Conservation (phyloP, 352 stramenopile species). For the Pythium sp. region DNA sequence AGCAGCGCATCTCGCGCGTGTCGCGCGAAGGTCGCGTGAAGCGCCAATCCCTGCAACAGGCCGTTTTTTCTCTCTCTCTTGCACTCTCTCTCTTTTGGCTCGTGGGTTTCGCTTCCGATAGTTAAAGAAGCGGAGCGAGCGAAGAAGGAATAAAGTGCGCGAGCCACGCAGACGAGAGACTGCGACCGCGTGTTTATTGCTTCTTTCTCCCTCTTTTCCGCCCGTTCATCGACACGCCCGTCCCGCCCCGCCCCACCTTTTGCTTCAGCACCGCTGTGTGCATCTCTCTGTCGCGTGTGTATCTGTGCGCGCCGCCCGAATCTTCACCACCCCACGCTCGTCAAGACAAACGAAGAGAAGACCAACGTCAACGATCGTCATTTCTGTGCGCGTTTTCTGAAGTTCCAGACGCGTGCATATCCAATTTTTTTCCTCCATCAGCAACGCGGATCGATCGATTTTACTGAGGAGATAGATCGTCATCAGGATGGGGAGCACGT, state of each 20-base stretch:
- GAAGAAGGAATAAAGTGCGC: conserved; percentile 10
- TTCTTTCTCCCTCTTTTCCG: neutral
- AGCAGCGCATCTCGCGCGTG: neutral
- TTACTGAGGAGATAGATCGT: neutral
- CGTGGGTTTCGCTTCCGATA: conserved; percentile 9
- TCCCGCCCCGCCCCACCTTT: too few relatives aligned
- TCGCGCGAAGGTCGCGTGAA: conserved; percentile 24
- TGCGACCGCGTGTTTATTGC: conserved; percentile 2
- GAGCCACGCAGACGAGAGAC: neutral
- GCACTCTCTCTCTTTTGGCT: neutral
- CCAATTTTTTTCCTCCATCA: neutral
- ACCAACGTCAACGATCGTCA: conserved; percentile 1
- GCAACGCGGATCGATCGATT: neutral
- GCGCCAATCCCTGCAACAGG: conserved; percentile 11
- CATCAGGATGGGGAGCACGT: conserved; percentile 71
- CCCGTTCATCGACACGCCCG: neutral
- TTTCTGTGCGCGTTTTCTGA: conserved; percentile 12
- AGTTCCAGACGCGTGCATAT: conserved; percentile 1
- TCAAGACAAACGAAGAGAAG: neutral
- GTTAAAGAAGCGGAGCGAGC: neutral
- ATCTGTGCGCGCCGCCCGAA: neutral
- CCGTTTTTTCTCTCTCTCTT: conserved; percentile 8
- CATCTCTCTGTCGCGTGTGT: neutral
- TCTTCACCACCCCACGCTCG: neutral
- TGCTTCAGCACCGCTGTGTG: neutral